These are phyloP conservation scores for Monilinia polystroma DNA, from an alignment of 2,329 filamentous ascomycete species.

Conservation along the genomic window DNA sequence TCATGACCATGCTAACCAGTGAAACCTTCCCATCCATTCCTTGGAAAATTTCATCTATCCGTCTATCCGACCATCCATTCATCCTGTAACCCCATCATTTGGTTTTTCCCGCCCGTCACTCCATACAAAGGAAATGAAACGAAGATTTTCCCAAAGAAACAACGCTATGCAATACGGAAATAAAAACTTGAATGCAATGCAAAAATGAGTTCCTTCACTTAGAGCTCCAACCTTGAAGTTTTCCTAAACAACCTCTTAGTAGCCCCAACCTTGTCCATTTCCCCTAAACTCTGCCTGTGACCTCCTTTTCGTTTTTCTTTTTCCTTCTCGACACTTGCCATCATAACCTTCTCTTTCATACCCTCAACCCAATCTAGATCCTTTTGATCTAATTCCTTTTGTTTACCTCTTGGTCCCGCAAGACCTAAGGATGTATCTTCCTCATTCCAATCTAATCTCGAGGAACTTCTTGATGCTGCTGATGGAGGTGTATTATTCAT, in stretches of 20 bases:
- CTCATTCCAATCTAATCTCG: constrained; percentile 56
- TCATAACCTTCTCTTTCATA: constrained; percentile 75
- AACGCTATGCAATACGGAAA: constrained; percentile 15
- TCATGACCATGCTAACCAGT: constrained; percentile 12
- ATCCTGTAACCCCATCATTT: neutral
- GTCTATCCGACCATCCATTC: neutral
- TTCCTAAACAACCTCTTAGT: constrained; percentile 66
- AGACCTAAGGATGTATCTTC: constrained; percentile 59
- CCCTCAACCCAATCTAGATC: constrained; percentile 79
- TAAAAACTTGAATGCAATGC: neutral
- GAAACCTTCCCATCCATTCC: neutral
- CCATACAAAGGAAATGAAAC: constrained; percentile 5
- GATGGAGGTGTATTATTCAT: constrained; percentile 21
- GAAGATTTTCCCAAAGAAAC: neutral
- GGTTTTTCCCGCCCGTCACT: neutral
- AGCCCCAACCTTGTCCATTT: constrained; percentile 68
- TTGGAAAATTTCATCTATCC: neutral
- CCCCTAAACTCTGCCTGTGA: constrained; percentile 52
- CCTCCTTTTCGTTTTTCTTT: constrained; percentile 35
- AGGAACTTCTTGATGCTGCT: constrained; percentile 36
- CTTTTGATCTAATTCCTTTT: constrained; percentile 66
- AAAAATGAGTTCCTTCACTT: neutral
- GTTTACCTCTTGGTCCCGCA: constrained; percentile 66
- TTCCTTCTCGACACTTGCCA: constrained; percentile 61
- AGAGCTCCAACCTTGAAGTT: constrained; percentile 12